These are phyloP conservation scores for Aspergillus aculeatinus DNA, from an alignment of 2,329 filamentous ascomycete species.

Conservation along the genomic window DNA sequence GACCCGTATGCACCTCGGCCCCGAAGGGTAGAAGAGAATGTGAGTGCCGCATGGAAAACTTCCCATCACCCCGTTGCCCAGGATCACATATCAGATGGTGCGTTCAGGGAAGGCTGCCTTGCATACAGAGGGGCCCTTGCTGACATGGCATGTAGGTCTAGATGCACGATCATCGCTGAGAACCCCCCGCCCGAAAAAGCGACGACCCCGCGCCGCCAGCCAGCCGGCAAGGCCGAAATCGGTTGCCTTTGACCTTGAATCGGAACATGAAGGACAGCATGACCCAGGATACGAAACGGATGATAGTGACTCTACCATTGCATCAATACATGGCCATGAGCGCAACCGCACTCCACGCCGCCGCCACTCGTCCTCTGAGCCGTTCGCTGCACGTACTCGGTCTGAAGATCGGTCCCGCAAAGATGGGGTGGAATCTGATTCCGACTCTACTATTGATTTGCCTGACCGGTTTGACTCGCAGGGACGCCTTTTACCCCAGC, in stretches of 20 bases:
- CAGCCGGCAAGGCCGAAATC: slow-evolving; percentile 33
- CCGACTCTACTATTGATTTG: slow-evolving; percentile 46
- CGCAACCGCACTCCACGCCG: slow-evolving; percentile 23
- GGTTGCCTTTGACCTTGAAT: slow-evolving; percentile 33
- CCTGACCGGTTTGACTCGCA: slow-evolving; percentile 46
- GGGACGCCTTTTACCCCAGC: slow-evolving; percentile 37
- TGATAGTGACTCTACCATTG: slow-evolving; percentile 42
- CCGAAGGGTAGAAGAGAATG: slow-evolving; percentile 50
- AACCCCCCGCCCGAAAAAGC: slow-evolving; percentile 11
- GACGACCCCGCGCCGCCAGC: slow-evolving; percentile 22
- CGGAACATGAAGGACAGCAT: slow-evolving; percentile 10
- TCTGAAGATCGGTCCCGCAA: neutral
- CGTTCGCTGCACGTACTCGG: slow-evolving; percentile 9
- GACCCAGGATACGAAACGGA: slow-evolving; percentile 45
- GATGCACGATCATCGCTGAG: slow-evolving; percentile 12
- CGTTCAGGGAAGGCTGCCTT: slow-evolving; percentile 31
- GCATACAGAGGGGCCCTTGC: neutral
- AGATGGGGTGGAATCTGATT: slow-evolving; percentile 30
- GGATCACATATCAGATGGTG: slow-evolving; percentile 43
- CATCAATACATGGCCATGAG: slow-evolving; percentile 19
- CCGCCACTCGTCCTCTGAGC: slow-evolving; percentile 27
- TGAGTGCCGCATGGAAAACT: slow-evolving; percentile 46
- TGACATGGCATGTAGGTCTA: slow-evolving; percentile 23
- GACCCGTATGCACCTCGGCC: slow-evolving; percentile 42
- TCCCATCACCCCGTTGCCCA: slow-evolving; percentile 35